A percentile compares a stretch with the other conserved stretches of the same genome.
phyloP scores from a whole-genome alignment of 2,329 filamentous ascomycete genomes.

The Colletotrichum brevisporum region DNA sequence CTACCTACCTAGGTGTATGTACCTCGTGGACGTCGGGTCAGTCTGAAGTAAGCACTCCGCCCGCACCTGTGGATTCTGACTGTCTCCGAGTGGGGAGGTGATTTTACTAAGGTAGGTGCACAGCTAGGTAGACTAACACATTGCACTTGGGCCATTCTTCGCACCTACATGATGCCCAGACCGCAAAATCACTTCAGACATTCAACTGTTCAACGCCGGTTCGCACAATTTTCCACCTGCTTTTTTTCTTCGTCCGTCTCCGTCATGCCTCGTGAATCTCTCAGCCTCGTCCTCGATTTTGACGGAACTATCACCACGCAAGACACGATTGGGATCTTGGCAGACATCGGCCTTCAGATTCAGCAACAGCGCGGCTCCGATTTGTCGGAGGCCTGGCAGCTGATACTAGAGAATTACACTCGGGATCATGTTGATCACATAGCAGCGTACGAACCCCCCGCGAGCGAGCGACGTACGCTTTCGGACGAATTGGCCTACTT shows the following conservation, averaged over 20 bases:
- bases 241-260: neutral
- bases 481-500: slow-evolving; percentile 60
- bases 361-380: slow-evolving; percentile 46
- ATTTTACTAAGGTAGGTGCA: no score
- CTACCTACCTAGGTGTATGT: no score
- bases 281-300: slow-evolving; percentile 70
- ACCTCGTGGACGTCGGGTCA: neutral
- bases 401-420: slow-evolving; percentile 61
- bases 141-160: neutral
- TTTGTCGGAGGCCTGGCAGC: slow-evolving; percentile 58
- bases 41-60: neutral
- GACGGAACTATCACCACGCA: slow-evolving; percentile 70
- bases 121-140: neutral
- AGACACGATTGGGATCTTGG: slow-evolving; percentile 67
- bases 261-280: slow-evolving; percentile 30
- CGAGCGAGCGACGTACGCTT: slow-evolving; percentile 51
- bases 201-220: neutral
- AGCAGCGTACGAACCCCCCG: slow-evolving; percentile 49
- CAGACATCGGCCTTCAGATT: slow-evolving; percentile 57
- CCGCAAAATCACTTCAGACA: neutral
- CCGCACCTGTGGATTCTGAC: no score
- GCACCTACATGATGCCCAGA: neutral
- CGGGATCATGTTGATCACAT: slow-evolving; percentile 57
- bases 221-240: neutral
- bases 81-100: no score